Conservation (phyloP, 331 rosid genomes). For the Cydonia oblonga region DNA sequence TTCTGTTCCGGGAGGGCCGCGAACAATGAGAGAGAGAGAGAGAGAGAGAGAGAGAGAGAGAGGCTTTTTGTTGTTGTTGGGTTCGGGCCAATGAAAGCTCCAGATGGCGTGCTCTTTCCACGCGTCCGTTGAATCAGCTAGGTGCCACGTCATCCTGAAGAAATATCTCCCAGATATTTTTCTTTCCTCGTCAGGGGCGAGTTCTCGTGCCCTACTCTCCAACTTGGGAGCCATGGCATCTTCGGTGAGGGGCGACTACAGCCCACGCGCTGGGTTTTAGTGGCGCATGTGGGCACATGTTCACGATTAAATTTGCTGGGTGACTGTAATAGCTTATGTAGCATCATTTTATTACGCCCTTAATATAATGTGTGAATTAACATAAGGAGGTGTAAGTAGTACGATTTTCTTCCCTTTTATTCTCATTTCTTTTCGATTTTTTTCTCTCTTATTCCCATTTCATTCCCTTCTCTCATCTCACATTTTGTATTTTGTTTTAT, state of each 20-base stretch:
- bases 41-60: background rate
- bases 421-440: too few relatives aligned
- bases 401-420: too few relatives aligned
- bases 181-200: background rate
- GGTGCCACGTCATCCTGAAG: slow-evolving; percentile 43
- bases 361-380: too few relatives aligned
- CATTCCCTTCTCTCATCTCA: too few relatives aligned
- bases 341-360: too few relatives aligned
- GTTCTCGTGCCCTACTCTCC: background rate
- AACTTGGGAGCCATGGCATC: background rate
- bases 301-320: too few relatives aligned
- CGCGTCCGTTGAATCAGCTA: slow-evolving; percentile 30
- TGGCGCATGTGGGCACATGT: background rate
- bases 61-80: background rate
- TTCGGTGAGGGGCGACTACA: background rate
- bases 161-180: slow-evolving; percentile 80
- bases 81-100: slow-evolving; percentile 25
- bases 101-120: slow-evolving; percentile 88
- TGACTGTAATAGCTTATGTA: too few relatives aligned
- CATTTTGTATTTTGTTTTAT: too few relatives aligned
- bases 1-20: background rate
- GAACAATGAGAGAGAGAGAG: background rate
- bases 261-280: background rate
- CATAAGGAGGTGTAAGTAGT: too few relatives aligned
- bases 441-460: too few relatives aligned